Conservation (phyloP, 805 yeast genomes). For the Alloascoidea hylecoeti region DNA sequence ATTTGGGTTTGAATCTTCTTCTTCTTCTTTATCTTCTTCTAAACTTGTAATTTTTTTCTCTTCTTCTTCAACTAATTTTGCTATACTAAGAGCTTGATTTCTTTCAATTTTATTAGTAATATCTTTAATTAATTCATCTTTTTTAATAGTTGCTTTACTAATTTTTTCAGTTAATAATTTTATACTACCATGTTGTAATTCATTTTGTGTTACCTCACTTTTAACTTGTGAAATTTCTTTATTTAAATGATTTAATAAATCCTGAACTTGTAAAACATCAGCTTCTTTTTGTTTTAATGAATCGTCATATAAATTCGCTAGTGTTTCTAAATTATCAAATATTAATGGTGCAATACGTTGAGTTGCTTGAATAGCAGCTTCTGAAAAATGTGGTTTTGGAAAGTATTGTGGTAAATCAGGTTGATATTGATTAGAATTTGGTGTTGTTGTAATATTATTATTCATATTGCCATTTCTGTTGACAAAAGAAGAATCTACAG, state of each 20-base stretch:
- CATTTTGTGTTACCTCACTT: conserved; percentile 10
- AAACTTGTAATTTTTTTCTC: conserved; percentile 19
- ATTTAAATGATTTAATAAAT: conserved; percentile 24
- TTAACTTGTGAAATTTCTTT: conserved; percentile 23
- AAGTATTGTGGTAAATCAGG: background rate
- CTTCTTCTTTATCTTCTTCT: background rate
- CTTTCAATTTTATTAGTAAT: conserved; percentile 29
- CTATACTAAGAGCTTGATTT: conserved; percentile 47
- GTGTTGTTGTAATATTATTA: background rate
- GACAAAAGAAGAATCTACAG: background rate
- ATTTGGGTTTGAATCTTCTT: no score
- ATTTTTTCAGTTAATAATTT: background rate
- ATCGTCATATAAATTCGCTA: conserved; percentile 34
- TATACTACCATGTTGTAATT: background rate
- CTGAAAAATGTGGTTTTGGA: conserved; percentile 27
- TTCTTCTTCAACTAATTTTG: conserved; percentile 41
- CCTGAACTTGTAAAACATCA: conserved; percentile 33
- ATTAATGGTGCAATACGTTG: conserved; percentile 27
- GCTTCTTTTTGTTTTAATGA: conserved; percentile 41
- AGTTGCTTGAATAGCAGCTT: conserved; percentile 37
- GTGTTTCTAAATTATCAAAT: conserved; percentile 17
- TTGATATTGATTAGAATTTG: background rate
- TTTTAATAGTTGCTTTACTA: background rate
- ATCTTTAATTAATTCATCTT: background rate
- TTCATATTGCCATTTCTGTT: background rate